These are phyloP conservation scores for Brettanomyces sp. DNA, from an alignment of 805 yeast genomes.

Conservation along the genomic window DNA sequence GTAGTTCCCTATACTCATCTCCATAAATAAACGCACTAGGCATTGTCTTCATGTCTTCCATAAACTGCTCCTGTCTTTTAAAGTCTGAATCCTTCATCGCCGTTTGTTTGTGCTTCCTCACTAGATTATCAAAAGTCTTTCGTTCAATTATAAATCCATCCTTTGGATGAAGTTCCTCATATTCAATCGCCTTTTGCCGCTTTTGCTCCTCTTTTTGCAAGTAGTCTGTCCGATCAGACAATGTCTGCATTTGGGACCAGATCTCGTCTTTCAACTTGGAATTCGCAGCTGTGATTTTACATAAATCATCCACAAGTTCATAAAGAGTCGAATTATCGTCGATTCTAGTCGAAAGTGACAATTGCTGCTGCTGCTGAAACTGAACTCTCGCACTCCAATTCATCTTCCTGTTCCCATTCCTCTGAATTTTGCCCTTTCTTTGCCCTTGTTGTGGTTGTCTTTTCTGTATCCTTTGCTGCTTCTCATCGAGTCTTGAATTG, in stretches of 20 bases:
- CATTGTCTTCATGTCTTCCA: not conserved
- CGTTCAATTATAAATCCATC: not conserved
- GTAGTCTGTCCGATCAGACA: constrained; percentile 6
- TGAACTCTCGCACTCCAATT: not conserved
- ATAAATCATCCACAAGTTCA: constrained; percentile 16
- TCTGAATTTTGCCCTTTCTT: not conserved
- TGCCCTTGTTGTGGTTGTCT: not conserved
- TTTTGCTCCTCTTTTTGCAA: not conserved
- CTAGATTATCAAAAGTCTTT: not conserved
- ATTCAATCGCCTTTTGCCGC: not conserved
- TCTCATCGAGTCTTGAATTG: not conserved
- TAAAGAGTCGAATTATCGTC: constrained; percentile 6
- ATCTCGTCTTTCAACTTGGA: constrained; percentile 15
- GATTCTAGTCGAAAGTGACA: constrained; percentile 1
- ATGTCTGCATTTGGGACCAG: constrained; percentile 16
- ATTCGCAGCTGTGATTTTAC: constrained; percentile 12
- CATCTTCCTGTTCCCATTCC: not conserved
- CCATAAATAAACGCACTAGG: constrained; percentile 5
- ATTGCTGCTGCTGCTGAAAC: constrained; percentile 2
- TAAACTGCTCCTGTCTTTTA: not conserved
- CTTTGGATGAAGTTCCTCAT: not conserved
- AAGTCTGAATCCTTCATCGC: constrained; percentile 5
- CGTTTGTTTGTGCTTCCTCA: constrained; percentile 15
- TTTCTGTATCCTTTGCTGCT: not conserved
- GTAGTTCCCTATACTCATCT: not conserved